A percentile compares a stretch with the other conserved stretches of the same genome.
Conservation (phyloP, 176 grass and related monocot species). For the Rhynchospora tenuis region DNA sequence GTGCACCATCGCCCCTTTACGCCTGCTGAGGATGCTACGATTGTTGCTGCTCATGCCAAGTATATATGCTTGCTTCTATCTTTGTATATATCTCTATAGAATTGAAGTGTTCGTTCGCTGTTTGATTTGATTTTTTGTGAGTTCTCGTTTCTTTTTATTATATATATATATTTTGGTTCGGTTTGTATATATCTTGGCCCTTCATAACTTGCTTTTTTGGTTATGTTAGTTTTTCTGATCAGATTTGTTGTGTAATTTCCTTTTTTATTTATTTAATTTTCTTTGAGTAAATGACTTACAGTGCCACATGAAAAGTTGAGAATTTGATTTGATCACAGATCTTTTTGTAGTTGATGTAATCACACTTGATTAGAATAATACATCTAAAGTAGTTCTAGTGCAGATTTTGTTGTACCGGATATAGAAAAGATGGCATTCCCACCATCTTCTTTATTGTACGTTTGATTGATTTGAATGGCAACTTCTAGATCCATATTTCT, state of each 20-base stretch:
- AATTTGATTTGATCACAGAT: neutral
- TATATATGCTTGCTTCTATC: neutral
- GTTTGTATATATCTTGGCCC: neutral
- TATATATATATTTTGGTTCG: neutral
- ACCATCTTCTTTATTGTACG: neutral
- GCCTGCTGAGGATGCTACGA: conserved; percentile 54
- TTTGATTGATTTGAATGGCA: neutral
- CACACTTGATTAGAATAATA: neutral
- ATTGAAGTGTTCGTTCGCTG: neutral
- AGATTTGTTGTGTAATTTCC: neutral
- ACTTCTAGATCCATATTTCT: neutral
- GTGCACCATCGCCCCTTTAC: conserved; percentile 89
- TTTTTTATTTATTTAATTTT: neutral
- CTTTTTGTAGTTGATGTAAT: neutral
- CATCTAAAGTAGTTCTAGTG: neutral
- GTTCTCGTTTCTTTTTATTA: neutral
- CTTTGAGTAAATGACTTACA: neutral
- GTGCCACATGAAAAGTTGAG: neutral
- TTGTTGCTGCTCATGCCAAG: conserved; percentile 44
- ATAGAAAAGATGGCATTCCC: neutral
- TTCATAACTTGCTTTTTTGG: neutral
- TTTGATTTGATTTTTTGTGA: neutral
- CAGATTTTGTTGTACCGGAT: neutral
- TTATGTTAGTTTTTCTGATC: neutral
- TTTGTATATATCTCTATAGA: neutral